Conservation (phyloP, 75 land plant species). For the Chamaecyparis obtusa region DNA sequence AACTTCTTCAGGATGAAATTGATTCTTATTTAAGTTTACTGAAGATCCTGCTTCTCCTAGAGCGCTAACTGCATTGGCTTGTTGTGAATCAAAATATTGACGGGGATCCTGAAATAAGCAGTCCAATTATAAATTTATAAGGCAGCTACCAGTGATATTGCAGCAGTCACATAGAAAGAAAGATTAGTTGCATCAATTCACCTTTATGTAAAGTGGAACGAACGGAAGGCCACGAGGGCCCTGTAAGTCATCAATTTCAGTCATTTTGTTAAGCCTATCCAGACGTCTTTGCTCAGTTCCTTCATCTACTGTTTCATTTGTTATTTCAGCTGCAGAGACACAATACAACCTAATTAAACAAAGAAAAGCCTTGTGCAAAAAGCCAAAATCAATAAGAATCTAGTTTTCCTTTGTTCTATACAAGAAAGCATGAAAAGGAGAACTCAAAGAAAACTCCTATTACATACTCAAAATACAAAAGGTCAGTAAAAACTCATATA, state of each 20-base stretch:
- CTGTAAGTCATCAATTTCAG: slow-evolving; percentile 89
- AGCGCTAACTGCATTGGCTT: slow-evolving; percentile 57
- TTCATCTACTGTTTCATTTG: slow-evolving; percentile 36
- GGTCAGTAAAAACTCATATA: not conserved
- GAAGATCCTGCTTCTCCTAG: slow-evolving; percentile 32
- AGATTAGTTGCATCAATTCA: slow-evolving; percentile 9
- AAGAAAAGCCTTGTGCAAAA: not conserved
- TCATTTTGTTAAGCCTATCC: slow-evolving; percentile 61
- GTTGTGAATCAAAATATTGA: slow-evolving; percentile 94
- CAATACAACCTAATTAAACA: not conserved
- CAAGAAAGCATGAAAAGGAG: not conserved
- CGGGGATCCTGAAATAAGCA: slow-evolving; percentile 71
- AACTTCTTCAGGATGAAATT: slow-evolving; percentile 43
- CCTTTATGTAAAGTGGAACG: slow-evolving; percentile 89
- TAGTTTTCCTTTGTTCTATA: not conserved
- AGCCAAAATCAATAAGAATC: not conserved
- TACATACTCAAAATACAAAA: not conserved
- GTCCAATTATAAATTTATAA: not conserved
- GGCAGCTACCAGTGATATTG: not conserved
- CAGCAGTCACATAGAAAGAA: not conserved
- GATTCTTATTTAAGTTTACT: slow-evolving; percentile 20
- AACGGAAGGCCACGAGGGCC: slow-evolving; percentile 55
- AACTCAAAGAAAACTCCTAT: not conserved
- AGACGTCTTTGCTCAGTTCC: slow-evolving; percentile 29
- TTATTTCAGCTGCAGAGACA: slow-evolving; percentile 31